These are phyloP conservation scores for Monosporascus sp. DNA, from an alignment of 2,329 filamentous ascomycete genomes.

Conservation along the genomic window DNA sequence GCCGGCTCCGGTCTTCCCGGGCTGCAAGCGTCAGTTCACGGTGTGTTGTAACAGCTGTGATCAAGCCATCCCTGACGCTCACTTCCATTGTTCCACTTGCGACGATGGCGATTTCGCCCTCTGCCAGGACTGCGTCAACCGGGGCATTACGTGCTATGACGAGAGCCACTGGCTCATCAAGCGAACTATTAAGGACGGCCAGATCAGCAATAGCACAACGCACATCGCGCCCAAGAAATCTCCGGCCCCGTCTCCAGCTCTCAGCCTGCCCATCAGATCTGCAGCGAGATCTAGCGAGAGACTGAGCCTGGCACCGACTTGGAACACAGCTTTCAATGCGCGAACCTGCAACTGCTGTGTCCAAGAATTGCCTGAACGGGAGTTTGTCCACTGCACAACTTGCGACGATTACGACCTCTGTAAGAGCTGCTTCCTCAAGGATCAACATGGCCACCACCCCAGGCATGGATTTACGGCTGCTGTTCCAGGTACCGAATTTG, in stretches of 20 bases:
- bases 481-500: conserved; percentile 56
- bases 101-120: conserved; percentile 93
- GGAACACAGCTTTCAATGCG: conserved; percentile 10
- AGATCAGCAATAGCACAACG: conserved; percentile 79
- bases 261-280: conserved; percentile 15
- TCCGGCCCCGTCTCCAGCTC: not conserved
- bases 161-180: conserved; percentile 92
- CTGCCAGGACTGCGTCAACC: conserved; percentile 72
- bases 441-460: conserved; percentile 86
- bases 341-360: conserved; percentile 68
- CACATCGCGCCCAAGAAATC: conserved; percentile 63
- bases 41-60: conserved; percentile 95
- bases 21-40: conserved; percentile 52
- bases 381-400: conserved; percentile 77
- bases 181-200: conserved; percentile 72
- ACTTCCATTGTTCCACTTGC: conserved; percentile 94
- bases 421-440: conserved; percentile 68
- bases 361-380: conserved; percentile 64
- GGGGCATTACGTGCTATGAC: conserved; percentile 71
- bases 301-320: conserved; percentile 1
- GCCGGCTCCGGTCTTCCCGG: conserved; percentile 1
- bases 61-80: conserved; percentile 67
- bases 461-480: conserved; percentile 73
- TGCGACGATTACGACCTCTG: conserved; percentile 95
- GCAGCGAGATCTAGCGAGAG: conserved; percentile 1